Conservation (phyloP, 164 flowering plant genomes). For the Tetrastigma voinierianum region DNA sequence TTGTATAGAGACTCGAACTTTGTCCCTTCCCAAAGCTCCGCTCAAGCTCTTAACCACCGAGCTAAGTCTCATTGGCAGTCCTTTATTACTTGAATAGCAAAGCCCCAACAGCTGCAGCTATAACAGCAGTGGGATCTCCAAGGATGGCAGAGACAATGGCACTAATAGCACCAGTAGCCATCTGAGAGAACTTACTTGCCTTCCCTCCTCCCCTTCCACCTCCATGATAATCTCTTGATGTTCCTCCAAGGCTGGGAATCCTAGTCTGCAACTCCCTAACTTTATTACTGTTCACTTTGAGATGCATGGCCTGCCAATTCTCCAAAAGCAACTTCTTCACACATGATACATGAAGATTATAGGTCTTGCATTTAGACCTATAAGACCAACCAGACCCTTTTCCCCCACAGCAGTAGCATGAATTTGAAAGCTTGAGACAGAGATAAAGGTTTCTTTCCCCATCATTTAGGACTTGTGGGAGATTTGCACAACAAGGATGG, state of each 20-base stretch:
- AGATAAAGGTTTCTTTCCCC: conserved; percentile 43
- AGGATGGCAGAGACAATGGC: conserved; percentile 49
- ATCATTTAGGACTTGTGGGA: conserved; percentile 51
- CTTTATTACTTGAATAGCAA: conserved; percentile 22
- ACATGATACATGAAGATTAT: conserved; percentile 63
- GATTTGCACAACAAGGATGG: conserved; percentile 66
- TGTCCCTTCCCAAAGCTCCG: too few species aligned
- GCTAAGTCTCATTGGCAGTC: too few species aligned
- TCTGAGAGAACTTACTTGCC: conserved; percentile 41
- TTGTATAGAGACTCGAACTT: too few species aligned
- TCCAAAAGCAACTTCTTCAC: conserved; percentile 58
- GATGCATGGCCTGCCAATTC: conserved; percentile 59
- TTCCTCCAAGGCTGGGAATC: conserved; percentile 43
- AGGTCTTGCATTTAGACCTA: conserved; percentile 43
- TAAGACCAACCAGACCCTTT: conserved; percentile 64
- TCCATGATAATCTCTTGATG: conserved; percentile 22
- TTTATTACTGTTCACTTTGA: conserved; percentile 42
- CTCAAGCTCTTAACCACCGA: too few species aligned
- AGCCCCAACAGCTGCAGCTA: conserved; percentile 24
- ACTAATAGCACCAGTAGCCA: conserved; percentile 47
- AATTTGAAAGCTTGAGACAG: conserved; percentile 31
- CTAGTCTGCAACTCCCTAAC: conserved; percentile 39
- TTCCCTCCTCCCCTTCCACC: conserved; percentile 20
- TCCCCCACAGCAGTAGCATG: conserved; percentile 51
- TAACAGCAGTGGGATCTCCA: conserved; percentile 35